Conservation (phyloP, 1,139 yeast species). For the Kurtzmaniella quercitrusa region DNA sequence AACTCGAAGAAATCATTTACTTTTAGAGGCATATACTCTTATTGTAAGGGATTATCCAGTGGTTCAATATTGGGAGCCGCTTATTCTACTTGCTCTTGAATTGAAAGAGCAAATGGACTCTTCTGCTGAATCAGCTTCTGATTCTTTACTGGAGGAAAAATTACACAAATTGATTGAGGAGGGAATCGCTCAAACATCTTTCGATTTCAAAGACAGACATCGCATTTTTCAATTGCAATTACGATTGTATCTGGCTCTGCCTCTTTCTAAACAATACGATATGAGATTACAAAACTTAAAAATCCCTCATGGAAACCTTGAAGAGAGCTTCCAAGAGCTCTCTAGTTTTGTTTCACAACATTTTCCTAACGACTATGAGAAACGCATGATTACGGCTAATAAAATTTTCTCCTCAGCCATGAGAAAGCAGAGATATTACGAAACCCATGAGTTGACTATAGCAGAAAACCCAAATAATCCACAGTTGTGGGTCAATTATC, state of each 20-base stretch:
- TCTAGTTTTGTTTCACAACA: slow-evolving; percentile 41
- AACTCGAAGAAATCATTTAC: slow-evolving; percentile 7
- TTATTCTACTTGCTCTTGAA: slow-evolving; percentile 12
- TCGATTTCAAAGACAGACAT: slow-evolving; percentile 33
- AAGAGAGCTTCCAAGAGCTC: slow-evolving; percentile 37
- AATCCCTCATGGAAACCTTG: slow-evolving; percentile 40
- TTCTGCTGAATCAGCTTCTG: not conserved
- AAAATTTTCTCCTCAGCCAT: slow-evolving; percentile 28
- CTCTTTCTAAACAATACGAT: slow-evolving; percentile 18
- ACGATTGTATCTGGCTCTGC: slow-evolving; percentile 11
- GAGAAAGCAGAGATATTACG: slow-evolving; percentile 23
- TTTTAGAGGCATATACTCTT: slow-evolving; percentile 17
- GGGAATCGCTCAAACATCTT: slow-evolving; percentile 25
- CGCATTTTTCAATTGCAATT: slow-evolving; percentile 31
- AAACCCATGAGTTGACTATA: slow-evolving; percentile 19
- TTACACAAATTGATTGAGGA: slow-evolving; percentile 14
- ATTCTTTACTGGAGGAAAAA: slow-evolving; percentile 9
- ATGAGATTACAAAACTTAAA: slow-evolving; percentile 33
- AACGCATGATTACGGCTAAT: slow-evolving; percentile 36
- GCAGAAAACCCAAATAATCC: slow-evolving; percentile 14
- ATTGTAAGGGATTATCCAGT: slow-evolving; percentile 17
- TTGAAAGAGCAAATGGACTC: not conserved
- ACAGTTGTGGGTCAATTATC: slow-evolving; percentile 29
- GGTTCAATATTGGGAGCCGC: slow-evolving; percentile 18
- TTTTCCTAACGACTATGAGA: slow-evolving; percentile 29